Evolutionary conservation across 2,329 filamentous ascomycete species (phyloP), one percentile per base, ranked within the genome.

Genomic region (Kalmusia sp.): DNA sequence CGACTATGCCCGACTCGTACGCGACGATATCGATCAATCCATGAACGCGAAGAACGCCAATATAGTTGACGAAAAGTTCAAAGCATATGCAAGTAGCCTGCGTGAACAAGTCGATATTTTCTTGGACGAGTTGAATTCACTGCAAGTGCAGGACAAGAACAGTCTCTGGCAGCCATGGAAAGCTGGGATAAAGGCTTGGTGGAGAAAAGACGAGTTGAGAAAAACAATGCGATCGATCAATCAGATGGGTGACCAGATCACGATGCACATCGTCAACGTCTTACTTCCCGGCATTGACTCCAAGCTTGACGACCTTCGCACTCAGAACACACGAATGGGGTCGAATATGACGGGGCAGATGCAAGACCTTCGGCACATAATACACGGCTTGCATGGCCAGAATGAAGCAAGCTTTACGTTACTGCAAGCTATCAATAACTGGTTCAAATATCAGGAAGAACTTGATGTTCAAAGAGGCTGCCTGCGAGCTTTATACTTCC

Each of bases 401-500:
- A 40, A 39, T 31, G 28, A 37, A 6, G 40, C n/a, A 25, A 31
- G n/a, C 12, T 5, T 22, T 14, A 27, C 17, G 12, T 12, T 55
- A 12, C 27, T 49, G 8, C n/a, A 37, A 17, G 41, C 45, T 6
- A 25, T 51, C 7, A 4, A 51, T 4, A 31, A 39, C 14, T 54
- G 51, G 51, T 45, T 56, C 37, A 24, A 14, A 6, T 12, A 45
- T 15, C 51, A 52, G 25, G 35, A 58, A 31, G 14, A 31, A 5
- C 15, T 31, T 4, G 33, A 50, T 7, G 15, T 27, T 4, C 30
- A 54, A 19, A 37, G 21, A 2, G n/a, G 21, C n/a, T 55, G 52
- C 34, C 33, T 61, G 8, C 21, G 40, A 11, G 35, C 51, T 11
- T 44, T 61, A 14, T 55, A 53, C 19, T 61, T 51, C 22, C 28